A percentile compares a stretch with the other conserved stretches of the same genome.
These are phyloP conservation scores for Suillus subaureus DNA, from an alignment of 768 basidiomycete genomes.

Conservation along the genomic window DNA sequence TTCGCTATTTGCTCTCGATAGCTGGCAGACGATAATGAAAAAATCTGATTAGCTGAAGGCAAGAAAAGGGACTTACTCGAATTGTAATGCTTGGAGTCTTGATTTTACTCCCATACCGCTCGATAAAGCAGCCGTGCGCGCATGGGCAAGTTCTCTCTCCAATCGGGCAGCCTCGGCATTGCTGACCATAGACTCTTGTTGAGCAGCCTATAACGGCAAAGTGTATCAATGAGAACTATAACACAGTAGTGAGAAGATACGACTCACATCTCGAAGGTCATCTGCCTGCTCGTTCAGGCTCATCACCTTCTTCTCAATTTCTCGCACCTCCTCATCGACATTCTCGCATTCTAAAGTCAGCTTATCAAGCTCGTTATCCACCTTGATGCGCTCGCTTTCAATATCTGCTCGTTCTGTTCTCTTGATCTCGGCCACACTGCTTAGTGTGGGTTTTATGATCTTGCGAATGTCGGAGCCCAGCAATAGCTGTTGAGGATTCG, in stretches of 20 bases:
- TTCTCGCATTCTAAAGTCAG: conserved; percentile 78
- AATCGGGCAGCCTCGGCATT: conserved; percentile 66
- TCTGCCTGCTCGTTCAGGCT: conserved; percentile 76
- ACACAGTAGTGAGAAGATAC: background rate
- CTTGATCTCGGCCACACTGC: conserved; percentile 69
- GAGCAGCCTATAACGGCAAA: conserved; percentile 57
- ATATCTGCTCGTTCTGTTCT: conserved; percentile 67
- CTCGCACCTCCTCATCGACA: conserved; percentile 73
- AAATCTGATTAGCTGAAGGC: background rate
- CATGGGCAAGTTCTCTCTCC: conserved; percentile 73
- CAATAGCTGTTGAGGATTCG: conserved; percentile 70
- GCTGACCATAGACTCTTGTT: conserved; percentile 71
- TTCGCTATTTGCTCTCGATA: conserved; percentile 82
- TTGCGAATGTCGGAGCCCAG: conserved; percentile 71
- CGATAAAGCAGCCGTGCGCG: conserved; percentile 72
- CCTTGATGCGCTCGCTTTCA: conserved; percentile 76
- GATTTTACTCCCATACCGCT: conserved; percentile 85
- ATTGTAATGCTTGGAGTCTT: conserved; percentile 72
- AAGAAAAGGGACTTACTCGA: conserved; percentile 53
- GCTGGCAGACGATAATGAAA: conserved; percentile 38
- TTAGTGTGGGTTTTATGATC: conserved; percentile 77
- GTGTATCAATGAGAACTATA: conserved; percentile 3
- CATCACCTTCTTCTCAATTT: conserved; percentile 72
- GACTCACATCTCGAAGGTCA: conserved; percentile 74
- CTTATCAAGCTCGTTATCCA: conserved; percentile 84